Base-by-base conservation (phyloP, 1,284 basidiomycete genomes). In the Naganishia sp. region DNA sequence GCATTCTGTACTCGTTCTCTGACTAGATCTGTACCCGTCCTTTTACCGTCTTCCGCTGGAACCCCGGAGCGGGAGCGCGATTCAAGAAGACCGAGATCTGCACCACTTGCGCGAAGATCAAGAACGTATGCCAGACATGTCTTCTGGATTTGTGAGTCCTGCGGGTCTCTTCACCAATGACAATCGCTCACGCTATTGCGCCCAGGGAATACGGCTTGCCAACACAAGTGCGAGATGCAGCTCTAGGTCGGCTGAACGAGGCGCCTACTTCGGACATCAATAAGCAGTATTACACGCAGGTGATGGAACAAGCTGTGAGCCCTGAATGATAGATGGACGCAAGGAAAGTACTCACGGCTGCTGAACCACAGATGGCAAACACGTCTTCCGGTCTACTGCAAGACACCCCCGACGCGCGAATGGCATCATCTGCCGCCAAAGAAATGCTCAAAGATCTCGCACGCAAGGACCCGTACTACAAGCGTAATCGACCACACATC, bases 81-180 rank as follows among this genome's bases (percentile, higher is more conserved):
- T 96, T 88, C 86, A 99, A 99, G 83, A 92, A 93, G 73, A 99
- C 96, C 5, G 95, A 98, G 70, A 89, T 99, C 71, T 99, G 96
- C 81, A 94, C 96, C 77, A 98, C 96, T 0, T 99, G 96, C 74
- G 92, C 95, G 45, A 99, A 97, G 83, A 89, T 97, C 73, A 97
- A 98, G 84, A 97, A 99, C 75, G 91, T 96, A 49, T 99, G 96
- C 82, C 96, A 99, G 81, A 98, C 94, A 0, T 99, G 96, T 79
- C 83, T 99, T 33, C 83, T 99, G 43, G 96, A 99, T 77, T 85
- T 95, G 68, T 78, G 52, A 61, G 75, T 18, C 50, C 21, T 36
- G 11, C 16, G n/a, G 15, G 21, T 21, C 15, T n/a, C 52, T n/a
- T 42, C 15, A 39, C 4, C 55, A 16, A 52, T 23, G 81, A 18